Conservation (phyloP, 148 eudicot species). For the Camellia lanceoleosa region DNA sequence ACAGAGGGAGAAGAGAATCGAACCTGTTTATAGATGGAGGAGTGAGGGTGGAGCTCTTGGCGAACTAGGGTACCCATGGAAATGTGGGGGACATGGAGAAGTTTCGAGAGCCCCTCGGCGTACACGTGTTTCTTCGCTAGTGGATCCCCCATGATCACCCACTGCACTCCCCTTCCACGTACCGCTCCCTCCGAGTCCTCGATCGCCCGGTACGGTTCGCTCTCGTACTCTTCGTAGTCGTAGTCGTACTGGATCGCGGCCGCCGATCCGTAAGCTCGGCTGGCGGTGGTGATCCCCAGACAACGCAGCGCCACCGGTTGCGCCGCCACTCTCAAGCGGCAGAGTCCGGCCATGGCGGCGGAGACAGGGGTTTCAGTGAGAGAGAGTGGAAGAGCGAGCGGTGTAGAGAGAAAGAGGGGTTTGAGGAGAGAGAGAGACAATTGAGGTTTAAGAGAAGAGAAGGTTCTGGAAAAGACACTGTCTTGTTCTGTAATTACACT, state of each 20-base stretch:
- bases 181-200: slow-evolving; percentile 54
- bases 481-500: neutral
- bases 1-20: neutral
- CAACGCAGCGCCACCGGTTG: slow-evolving; percentile 5
- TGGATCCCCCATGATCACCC: slow-evolving; percentile 88
- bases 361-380: neutral
- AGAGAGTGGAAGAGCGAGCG: slow-evolving; percentile 10
- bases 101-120: slow-evolving; percentile 68
- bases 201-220: slow-evolving; percentile 9
- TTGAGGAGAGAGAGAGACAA: neutral
- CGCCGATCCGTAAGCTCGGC: slow-evolving; percentile 39
- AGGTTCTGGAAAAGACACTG: neutral
- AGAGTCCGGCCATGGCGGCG: slow-evolving; percentile 42
- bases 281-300: neutral
- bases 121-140: slow-evolving; percentile 64
- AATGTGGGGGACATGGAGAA: slow-evolving; percentile 76
- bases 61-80: slow-evolving; percentile 77
- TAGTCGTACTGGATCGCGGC: slow-evolving; percentile 42
- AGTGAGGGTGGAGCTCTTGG: slow-evolving; percentile 64
- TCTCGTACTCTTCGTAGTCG: slow-evolving; percentile 24
- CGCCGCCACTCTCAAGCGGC: slow-evolving; percentile 30
- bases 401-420: neutral
- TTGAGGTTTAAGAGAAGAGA: neutral
- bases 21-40: slow-evolving; percentile 73
- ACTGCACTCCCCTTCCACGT: slow-evolving; percentile 69